Conservation (phyloP, 2,329 filamentous ascomycete genomes). For the Pestalotiopsis sp. region DNA sequence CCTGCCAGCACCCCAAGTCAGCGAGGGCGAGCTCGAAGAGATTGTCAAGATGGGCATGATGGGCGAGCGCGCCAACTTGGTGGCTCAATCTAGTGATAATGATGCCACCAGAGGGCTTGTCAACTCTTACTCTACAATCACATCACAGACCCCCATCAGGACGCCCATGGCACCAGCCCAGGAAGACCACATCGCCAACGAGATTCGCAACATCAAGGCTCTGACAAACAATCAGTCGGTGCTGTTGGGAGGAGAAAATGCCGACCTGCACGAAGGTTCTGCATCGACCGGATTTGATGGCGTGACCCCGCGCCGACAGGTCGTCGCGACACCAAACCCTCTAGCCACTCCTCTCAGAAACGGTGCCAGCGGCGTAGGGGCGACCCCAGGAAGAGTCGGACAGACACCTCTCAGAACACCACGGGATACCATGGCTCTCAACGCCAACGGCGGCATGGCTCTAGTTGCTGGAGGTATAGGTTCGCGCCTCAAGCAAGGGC, state of each 20-base stretch:
- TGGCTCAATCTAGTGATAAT: slow-evolving; percentile 79
- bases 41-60: slow-evolving; percentile 99
- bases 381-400: slow-evolving; percentile 70
- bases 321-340: slow-evolving; percentile 90
- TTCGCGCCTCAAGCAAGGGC: slow-evolving; percentile 68
- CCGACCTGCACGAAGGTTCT: slow-evolving; percentile 78
- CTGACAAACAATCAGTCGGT: slow-evolving; percentile 94
- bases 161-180: slow-evolving; percentile 90
- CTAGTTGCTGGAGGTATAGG: slow-evolving; percentile 74
- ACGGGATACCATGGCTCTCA: slow-evolving; percentile 84
- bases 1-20: slow-evolving; percentile 86
- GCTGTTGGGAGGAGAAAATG: slow-evolving; percentile 90
- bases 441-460: slow-evolving; percentile 69
- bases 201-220: slow-evolving; percentile 90
- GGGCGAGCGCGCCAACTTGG: slow-evolving; percentile 79
- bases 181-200: slow-evolving; percentile 94
- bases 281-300: slow-evolving; percentile 88
- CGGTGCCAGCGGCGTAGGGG: slow-evolving; percentile 62
- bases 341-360: slow-evolving; percentile 85
- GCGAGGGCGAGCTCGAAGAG: slow-evolving; percentile 90
- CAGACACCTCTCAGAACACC: slow-evolving; percentile 88
- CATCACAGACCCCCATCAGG: slow-evolving; percentile 83
- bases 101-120: slow-evolving; percentile 83
- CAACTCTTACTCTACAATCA: slow-evolving; percentile 82
- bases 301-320: slow-evolving; percentile 77